phyloP scores from a whole-genome alignment of 257 asterid species.

The Nicotiana benthamiana region DNA sequence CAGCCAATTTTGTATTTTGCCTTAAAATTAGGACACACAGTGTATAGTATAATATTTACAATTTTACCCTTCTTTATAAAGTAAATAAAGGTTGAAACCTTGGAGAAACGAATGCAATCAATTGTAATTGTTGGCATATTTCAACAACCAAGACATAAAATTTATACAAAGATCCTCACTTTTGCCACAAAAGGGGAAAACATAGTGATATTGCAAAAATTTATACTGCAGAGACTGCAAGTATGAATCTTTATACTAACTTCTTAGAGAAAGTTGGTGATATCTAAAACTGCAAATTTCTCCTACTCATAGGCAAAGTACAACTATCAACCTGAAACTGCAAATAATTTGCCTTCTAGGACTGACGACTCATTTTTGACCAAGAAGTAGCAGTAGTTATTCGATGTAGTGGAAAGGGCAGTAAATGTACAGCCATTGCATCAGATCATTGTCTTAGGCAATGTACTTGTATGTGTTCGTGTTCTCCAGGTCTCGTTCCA shows the following conservation, averaged over 20 bases:
- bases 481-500: constrained; percentile 43
- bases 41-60: too few species aligned
- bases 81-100: too few species aligned
- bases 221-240: neutral
- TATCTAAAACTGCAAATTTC: neutral
- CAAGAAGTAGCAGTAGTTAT: constrained; percentile 1
- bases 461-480: constrained; percentile 37
- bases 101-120: neutral
- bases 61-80: too few species aligned
- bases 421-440: neutral
- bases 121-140: neutral
- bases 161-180: neutral
- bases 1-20: too few species aligned
- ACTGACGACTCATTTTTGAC: neutral
- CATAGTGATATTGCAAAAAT: neutral
- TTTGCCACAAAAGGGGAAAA: neutral
- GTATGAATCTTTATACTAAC: neutral
- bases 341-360: neutral
- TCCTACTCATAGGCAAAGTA: neutral
- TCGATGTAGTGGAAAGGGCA: neutral
- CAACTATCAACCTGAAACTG: neutral
- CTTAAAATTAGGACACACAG: too few species aligned
- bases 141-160: neutral
- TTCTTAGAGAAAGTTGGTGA: neutral
- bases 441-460: constrained; percentile 19